Evolutionary conservation across 176 grass and related monocot species (phyloP).

Genomic region (Poa annua): DNA sequence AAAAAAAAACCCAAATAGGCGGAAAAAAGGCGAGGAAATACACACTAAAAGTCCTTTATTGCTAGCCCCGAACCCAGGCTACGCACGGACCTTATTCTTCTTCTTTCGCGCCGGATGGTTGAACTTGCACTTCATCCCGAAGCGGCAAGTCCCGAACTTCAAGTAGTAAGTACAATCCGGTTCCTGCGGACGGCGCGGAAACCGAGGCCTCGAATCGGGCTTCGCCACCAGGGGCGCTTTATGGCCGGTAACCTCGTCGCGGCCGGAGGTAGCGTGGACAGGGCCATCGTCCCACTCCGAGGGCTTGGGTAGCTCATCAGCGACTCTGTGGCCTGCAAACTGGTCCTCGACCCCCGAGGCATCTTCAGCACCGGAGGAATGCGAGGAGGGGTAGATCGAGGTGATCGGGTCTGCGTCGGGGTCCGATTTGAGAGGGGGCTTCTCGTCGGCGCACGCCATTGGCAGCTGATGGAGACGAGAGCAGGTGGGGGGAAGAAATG

Average conservation of each 20-base stretch:
- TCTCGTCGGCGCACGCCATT: conserved; percentile 55
- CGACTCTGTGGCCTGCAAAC: conserved; percentile 31
- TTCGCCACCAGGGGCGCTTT: background rate
- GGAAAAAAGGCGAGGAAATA: background rate
- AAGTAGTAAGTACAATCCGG: conserved; percentile 74
- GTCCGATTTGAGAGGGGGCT: conserved; percentile 35
- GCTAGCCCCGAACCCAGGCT: background rate
- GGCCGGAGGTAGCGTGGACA: background rate
- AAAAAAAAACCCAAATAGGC: background rate
- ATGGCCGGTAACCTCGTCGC: conserved; percentile 7
- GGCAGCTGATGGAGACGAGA: conserved; percentile 35
- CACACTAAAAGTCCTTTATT: background rate
- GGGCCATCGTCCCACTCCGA: conserved; percentile 55
- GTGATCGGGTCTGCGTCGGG: conserved; percentile 29
- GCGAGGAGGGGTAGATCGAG: conserved; percentile 28
- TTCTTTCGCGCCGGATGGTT: conserved; percentile 78
- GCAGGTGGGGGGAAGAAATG: conserved; percentile 35
- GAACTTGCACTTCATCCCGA: conserved; percentile 85
- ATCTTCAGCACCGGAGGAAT: background rate
- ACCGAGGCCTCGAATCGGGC: conserved; percentile 45
- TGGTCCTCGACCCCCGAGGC: conserved; percentile 26
- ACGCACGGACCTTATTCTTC: conserved; percentile 48
- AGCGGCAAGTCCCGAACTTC: conserved; percentile 73
- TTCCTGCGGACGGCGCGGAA: conserved; percentile 57
- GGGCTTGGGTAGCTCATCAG: conserved; percentile 35